Percentiles rank a stretch among this genome's conserved stretches.
Conservation (phyloP, 1,139 yeast genomes). For the Pichia sp. region DNA sequence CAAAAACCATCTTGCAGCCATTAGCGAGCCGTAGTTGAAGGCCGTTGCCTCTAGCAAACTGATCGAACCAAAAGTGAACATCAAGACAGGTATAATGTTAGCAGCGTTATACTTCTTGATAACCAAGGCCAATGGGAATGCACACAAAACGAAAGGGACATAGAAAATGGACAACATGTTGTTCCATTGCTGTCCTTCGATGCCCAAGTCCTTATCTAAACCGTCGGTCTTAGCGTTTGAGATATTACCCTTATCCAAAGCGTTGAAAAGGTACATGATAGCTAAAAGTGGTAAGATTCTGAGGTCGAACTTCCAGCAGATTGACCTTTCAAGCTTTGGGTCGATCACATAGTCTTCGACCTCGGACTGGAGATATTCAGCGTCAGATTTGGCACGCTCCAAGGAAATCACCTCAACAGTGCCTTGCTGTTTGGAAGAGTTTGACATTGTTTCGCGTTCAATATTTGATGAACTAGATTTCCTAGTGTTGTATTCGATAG, state of each 20-base stretch:
- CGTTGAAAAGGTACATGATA: conserved; percentile 24
- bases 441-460: background rate
- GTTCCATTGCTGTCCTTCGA: conserved; percentile 48
- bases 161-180: conserved; percentile 52
- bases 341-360: conserved; percentile 4
- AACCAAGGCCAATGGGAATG: conserved; percentile 45
- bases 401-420: background rate
- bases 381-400: background rate
- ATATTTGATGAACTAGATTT: background rate
- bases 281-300: conserved; percentile 30
- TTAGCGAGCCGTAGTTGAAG: conserved; percentile 46
- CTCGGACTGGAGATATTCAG: background rate
- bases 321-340: conserved; percentile 23
- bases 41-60: conserved; percentile 33
- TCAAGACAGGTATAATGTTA: conserved; percentile 22
- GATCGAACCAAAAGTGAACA: conserved; percentile 31
- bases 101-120: conserved; percentile 38
- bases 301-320: conserved; percentile 36
- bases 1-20: conserved; percentile 46
- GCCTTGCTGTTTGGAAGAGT: background rate
- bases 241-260: conserved; percentile 55
- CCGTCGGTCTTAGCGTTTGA: conserved; percentile 62
- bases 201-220: conserved; percentile 46
- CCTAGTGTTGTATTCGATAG: background rate
- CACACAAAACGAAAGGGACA: conserved; percentile 52